Base-by-base conservation (phyloP, 306 rosid genomes). In the Cucurbita ficifolia region DNA sequence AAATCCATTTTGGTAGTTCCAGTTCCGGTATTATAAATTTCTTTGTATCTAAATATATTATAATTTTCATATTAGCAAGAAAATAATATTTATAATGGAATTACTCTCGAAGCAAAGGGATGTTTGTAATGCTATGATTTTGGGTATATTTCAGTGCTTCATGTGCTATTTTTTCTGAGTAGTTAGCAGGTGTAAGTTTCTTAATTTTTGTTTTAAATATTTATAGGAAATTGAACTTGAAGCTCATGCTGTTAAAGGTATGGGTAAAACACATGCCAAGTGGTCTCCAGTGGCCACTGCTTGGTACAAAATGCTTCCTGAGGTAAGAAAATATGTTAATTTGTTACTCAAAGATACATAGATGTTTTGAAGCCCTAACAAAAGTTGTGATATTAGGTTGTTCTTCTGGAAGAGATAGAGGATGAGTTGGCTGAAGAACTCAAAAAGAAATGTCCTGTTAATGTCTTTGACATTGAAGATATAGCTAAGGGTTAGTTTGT, bases 271-370 rank as follows among this genome's bases (percentile, higher is more conserved):
- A 53, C 99, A 94, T 72, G 96, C 99, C 79, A 94, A 94, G 79
- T 94, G 99, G 97, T 94, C 97, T 6, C 99, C 99, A 0, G 99
- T 91, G 83, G 88, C 90, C 51, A 92, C 99, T 76, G 95, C 94
- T 77, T 94, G 99, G 99, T 94, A 91, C 83, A 81, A 88, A 80
- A 94, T 94, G 99, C 97, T 94, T 78, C 99, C 99, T 0, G 72
- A 65, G 72, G 72, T 65, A 33, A 65, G 72, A 11, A 65, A 42
- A 19, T 43, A 19, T 19, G 52, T 65, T 43, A 11, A 0, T 21
- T 14, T n/a, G 38, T 65, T 43, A 65, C 72, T 40, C 36, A 43
- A 42, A 21, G 36, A 42, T 42, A 5, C 8, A 42, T 45, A 19
- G 39, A 12, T 42, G 21, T 2, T n/a, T 33, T 62, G 70, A 46